A percentile compares a stretch with the other conserved stretches of the same genome.
phyloP scores from a whole-genome alignment of 2,329 filamentous ascomycete species.

The Akanthomyces dipterigenus region DNA sequence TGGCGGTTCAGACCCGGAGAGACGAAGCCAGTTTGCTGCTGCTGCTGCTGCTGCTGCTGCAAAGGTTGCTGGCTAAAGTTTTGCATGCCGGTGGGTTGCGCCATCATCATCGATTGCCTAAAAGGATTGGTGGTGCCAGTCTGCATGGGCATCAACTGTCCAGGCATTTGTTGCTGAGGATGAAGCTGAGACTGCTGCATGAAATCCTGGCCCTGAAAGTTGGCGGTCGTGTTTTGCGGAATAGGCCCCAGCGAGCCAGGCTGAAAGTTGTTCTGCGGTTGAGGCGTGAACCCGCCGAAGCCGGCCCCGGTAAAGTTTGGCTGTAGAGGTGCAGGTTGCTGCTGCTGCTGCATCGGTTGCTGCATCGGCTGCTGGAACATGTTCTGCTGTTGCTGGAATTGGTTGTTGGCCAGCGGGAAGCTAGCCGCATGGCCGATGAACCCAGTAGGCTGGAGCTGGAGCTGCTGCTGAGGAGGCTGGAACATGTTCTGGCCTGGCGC shows the following conservation, averaged over 20 bases:
- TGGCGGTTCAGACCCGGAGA: conserved; percentile 45
- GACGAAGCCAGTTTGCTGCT: conserved; percentile 18
- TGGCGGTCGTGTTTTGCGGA: conserved; percentile 48
- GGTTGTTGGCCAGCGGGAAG: conserved; percentile 18
- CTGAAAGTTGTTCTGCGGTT: conserved; percentile 43
- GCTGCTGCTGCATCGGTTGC: conserved; percentile 31
- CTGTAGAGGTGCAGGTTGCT: conserved; percentile 36
- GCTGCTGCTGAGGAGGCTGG: conserved; percentile 18
- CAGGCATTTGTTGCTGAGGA: conserved; percentile 18
- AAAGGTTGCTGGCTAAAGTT: conserved; percentile 19
- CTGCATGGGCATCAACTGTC: conserved; percentile 19
- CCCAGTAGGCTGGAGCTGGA: conserved; percentile 15
- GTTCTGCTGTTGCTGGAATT: conserved; percentile 26
- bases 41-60: background rate
- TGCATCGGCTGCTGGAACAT: conserved; percentile 33
- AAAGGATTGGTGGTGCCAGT: conserved; percentile 75
- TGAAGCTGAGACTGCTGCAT: conserved; percentile 16
- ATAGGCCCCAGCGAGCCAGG: conserved; percentile 47
- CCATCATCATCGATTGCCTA: conserved; percentile 77
- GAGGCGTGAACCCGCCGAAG: conserved; percentile 76
- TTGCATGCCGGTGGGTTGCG: conserved; percentile 44
- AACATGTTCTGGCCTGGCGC: conserved; percentile 26
- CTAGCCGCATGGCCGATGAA: conserved; percentile 3
- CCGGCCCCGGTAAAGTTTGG: conserved; percentile 61
- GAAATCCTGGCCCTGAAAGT: conserved; percentile 35